Conservation (phyloP, 352 stramenopile genomes). For the Thraustochytrium striatum region DNA sequence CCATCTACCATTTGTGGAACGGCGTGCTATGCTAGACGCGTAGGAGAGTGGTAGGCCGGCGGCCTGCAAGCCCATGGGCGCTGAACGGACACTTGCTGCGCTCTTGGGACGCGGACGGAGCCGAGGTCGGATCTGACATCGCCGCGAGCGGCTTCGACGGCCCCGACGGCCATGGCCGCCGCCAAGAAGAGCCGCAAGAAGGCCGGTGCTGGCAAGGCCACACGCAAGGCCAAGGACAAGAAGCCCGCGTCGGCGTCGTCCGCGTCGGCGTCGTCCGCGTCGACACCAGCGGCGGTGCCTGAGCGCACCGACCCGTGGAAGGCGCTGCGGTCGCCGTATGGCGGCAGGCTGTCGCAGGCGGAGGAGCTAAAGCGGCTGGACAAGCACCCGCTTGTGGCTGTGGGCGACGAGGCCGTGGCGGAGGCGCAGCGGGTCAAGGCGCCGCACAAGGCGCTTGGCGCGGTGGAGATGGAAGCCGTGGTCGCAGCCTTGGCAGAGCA, state of each 20-base stretch:
- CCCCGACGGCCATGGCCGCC: neutral
- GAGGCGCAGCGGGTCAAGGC: neutral
- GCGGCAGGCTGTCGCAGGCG: constrained; percentile 26
- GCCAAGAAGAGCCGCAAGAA: neutral
- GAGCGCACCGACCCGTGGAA: constrained; percentile 20
- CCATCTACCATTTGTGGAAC: too few relatives aligned
- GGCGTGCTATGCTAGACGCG: too few relatives aligned
- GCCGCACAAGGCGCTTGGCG: neutral
- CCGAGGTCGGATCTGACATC: too few relatives aligned
- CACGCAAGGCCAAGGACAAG: neutral
- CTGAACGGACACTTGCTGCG: too few relatives aligned
- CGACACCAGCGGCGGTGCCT: neutral
- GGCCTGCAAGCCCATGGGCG: too few relatives aligned
- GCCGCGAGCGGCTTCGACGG: too few relatives aligned
- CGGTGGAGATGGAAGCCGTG: neutral
- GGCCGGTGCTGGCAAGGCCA: neutral
- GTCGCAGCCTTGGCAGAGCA: neutral
- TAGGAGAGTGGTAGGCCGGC: too few relatives aligned
- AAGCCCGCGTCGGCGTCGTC: neutral
- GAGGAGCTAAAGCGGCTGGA: constrained; percentile 4
- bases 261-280: neutral
- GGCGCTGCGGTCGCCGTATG: constrained; percentile 15
- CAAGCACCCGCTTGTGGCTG: neutral
- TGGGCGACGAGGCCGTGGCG: neutral
- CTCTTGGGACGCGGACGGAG: too few relatives aligned